These are phyloP conservation scores for Ocimum tenuiflorum DNA, from an alignment of 257 asterid genomes.

Conservation along the genomic window DNA sequence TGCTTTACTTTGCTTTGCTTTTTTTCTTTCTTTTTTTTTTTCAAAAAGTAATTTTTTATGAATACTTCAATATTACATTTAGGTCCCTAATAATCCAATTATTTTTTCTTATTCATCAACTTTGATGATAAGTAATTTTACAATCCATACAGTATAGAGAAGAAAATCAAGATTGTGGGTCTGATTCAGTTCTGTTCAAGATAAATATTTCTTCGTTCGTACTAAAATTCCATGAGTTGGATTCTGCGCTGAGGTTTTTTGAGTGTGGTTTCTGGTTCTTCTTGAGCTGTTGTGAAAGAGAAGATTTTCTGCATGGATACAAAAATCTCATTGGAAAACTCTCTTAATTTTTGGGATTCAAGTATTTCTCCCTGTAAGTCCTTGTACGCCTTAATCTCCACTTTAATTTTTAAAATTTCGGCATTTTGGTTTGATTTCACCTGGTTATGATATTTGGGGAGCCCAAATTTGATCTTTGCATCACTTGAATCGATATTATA, in stretches of 20 bases:
- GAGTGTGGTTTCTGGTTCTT: constrained; percentile 29
- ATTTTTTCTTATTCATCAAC: neutral
- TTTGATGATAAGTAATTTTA: neutral
- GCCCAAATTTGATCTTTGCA: constrained; percentile 19
- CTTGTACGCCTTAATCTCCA: neutral
- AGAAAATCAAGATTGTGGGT: constrained; percentile 33
- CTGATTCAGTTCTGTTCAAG: constrained; percentile 13
- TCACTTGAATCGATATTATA: constrained; percentile 1
- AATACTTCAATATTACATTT: too few species aligned
- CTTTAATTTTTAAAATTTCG: constrained; percentile 11
- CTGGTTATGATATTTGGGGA: constrained; percentile 8
- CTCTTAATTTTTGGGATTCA: constrained; percentile 20
- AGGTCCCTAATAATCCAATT: neutral
- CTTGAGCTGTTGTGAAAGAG: constrained; percentile 18
- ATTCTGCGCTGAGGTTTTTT: constrained; percentile 27
- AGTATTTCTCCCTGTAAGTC: constrained; percentile 27
- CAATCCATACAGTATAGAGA: neutral
- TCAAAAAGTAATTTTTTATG: too few species aligned
- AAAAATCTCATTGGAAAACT: constrained; percentile 23
- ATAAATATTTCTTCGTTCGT: constrained; percentile 1
- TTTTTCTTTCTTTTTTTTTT: too few species aligned
- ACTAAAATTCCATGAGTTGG: constrained; percentile 13
- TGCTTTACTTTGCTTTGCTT: too few species aligned
- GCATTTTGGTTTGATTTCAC: constrained; percentile 33
- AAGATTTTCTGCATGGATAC: constrained; percentile 37